These are phyloP conservation scores for Wickerhamomyces kurtzmanii DNA, from an alignment of 805 yeast species.

Conservation along the genomic window DNA sequence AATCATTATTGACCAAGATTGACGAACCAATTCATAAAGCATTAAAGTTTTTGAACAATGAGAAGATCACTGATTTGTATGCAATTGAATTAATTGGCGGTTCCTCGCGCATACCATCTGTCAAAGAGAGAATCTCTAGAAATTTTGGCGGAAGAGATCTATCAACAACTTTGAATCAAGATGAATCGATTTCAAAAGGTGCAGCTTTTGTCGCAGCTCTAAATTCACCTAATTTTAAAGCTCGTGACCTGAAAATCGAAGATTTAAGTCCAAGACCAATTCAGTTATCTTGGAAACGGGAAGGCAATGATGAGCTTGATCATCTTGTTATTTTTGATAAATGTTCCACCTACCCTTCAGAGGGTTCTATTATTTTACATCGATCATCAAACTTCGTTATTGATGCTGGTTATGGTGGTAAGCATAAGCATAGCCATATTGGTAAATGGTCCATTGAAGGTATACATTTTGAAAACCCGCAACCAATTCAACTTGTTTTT, in stretches of 20 bases:
- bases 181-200: constrained; percentile 95
- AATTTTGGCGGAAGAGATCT: constrained; percentile 55
- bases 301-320: constrained; percentile 61
- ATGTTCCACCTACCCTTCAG: constrained; percentile 67
- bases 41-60: constrained; percentile 43
- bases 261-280: constrained; percentile 69
- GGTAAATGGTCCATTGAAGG: constrained; percentile 63
- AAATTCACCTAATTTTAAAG: constrained; percentile 81
- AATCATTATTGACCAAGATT: constrained; percentile 53
- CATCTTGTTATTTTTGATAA: constrained; percentile 77
- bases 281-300: constrained; percentile 71
- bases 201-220: constrained; percentile 88
- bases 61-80: constrained; percentile 52
- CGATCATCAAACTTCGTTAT: constrained; percentile 65
- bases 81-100: constrained; percentile 80
- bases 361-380: constrained; percentile 70
- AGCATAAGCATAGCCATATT: constrained; percentile 45
- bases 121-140: constrained; percentile 56
- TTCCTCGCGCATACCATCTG: constrained; percentile 71
- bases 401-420: constrained; percentile 50
- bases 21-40: constrained; percentile 56
- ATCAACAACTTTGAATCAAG: constrained; percentile 90
- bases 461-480: constrained; percentile 42
- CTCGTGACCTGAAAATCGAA: constrained; percentile 78
- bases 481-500: not conserved